These are phyloP conservation scores for Ananas comosus DNA, from an alignment of 176 grass and related monocot genomes.

Conservation along the genomic window DNA sequence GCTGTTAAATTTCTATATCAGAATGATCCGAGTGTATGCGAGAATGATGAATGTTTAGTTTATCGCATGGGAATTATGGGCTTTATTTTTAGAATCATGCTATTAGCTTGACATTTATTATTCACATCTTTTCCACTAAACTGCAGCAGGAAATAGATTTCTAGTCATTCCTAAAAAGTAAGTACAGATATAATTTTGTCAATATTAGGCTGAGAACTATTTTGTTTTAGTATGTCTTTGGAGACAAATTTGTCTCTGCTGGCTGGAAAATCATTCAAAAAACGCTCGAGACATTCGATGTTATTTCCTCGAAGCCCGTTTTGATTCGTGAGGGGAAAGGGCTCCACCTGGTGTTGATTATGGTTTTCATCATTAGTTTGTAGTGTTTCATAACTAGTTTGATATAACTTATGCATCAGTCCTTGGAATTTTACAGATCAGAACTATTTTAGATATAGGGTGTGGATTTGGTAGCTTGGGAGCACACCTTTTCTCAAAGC, in stretches of 20 bases:
- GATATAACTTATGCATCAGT: neutral
- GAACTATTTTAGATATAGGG: constrained; percentile 90
- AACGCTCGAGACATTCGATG: neutral
- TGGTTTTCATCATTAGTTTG: too few relatives aligned
- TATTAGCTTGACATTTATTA: neutral
- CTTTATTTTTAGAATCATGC: neutral
- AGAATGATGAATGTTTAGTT: neutral
- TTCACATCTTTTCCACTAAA: too few relatives aligned
- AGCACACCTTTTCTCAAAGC: constrained; percentile 73
- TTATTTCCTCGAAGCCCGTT: neutral
- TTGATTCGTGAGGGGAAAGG: neutral
- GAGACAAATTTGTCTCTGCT: neutral
- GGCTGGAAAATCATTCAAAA: neutral
- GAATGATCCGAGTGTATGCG: neutral
- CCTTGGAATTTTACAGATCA: constrained; percentile 51
- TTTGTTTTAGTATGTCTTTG: neutral
- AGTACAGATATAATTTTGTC: neutral
- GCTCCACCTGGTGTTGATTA: too few relatives aligned
- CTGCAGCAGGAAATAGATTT: too few relatives aligned
- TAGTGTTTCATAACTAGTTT: neutral
- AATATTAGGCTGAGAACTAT: neutral
- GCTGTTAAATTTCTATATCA: too few relatives aligned
- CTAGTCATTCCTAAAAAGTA: neutral
- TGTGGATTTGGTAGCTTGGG: constrained; percentile 98
- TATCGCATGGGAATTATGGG: neutral